Percentiles rank a stretch among this genome's conserved stretches.
phyloP scores from a whole-genome alignment of 106 monocot genomes.

The Hemerocallis citrina region DNA sequence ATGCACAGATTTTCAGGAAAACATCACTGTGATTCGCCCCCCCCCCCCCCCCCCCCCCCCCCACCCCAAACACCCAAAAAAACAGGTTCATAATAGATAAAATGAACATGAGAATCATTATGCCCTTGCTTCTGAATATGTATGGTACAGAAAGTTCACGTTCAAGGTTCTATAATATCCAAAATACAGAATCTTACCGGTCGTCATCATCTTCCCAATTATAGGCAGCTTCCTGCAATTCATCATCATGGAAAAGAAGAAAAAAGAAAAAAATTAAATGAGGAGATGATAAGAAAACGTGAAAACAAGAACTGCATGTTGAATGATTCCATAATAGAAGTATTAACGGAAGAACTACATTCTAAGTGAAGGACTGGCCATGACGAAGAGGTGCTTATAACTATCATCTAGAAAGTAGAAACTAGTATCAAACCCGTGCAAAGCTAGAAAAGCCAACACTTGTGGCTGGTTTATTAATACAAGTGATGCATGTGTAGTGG shows the following conservation, averaged over 20 bases:
- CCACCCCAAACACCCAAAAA: too few species aligned
- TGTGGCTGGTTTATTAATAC: too few species aligned
- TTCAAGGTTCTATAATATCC: background rate
- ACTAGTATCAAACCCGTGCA: too few species aligned
- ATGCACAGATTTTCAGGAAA: too few species aligned
- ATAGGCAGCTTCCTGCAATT: slow-evolving; percentile 73
- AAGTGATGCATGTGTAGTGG: too few species aligned
- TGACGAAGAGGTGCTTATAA: background rate
- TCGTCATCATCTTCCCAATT: slow-evolving; percentile 91
- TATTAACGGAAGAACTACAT: background rate
- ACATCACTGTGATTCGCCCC: too few species aligned
- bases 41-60: too few species aligned
- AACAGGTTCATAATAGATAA: too few species aligned
- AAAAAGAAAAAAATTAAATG: background rate
- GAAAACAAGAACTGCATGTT: background rate
- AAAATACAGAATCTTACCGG: slow-evolving; percentile 29
- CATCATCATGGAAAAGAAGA: slow-evolving; percentile 3
- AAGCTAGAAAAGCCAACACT: too few species aligned
- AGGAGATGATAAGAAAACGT: background rate
- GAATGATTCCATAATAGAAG: too few species aligned
- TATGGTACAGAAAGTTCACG: background rate
- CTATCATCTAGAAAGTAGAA: too few species aligned
- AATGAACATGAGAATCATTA: too few species aligned
- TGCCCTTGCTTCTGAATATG: background rate
- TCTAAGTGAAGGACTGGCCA: background rate